Percentiles rank a stretch among this genome's conserved stretches.
phyloP scores from a whole-genome alignment of 148 eudicot species.

The Hydrangea macrophylla region DNA sequence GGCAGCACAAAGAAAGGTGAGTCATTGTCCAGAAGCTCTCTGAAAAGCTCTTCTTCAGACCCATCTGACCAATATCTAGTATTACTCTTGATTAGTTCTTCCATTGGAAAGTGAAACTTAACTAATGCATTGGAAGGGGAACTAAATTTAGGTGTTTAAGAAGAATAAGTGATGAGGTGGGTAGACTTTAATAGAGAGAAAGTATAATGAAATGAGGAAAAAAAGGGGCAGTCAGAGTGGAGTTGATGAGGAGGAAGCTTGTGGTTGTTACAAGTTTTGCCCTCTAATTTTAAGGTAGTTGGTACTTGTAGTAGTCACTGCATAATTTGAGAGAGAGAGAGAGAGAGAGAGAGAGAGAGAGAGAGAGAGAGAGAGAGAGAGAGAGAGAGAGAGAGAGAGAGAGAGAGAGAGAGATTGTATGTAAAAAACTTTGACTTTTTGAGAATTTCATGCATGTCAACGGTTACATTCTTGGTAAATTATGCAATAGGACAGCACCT shows the following conservation, averaged over 20 bases:
- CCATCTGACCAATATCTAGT: constrained; percentile 15
- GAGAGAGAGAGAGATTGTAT: too few relatives aligned
- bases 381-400: too few relatives aligned
- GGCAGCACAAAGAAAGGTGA: constrained; percentile 30
- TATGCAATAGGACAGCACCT: neutral
- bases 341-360: too few relatives aligned
- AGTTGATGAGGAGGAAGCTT: constrained; percentile 32
- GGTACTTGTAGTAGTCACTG: neutral
- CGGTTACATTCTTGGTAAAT: neutral
- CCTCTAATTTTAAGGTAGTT: constrained; percentile 2
- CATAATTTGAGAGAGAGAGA: neutral
- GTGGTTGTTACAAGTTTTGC: neutral
- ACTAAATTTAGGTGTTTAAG: neutral
- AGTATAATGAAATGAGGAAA: constrained; percentile 1
- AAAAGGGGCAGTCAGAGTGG: constrained; percentile 39
- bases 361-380: too few relatives aligned
- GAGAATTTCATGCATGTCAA: neutral
- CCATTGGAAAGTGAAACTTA: constrained; percentile 23
- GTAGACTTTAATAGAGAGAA: neutral
- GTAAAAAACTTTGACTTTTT: neutral
- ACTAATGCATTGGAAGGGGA: neutral
- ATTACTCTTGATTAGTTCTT: constrained; percentile 15
- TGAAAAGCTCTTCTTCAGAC: constrained; percentile 33
- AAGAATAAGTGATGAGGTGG: neutral
- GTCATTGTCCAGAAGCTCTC: constrained; percentile 30